Evolutionary conservation across 306 rosid genomes (phyloP).

Genomic region (Geum urbanum): DNA sequence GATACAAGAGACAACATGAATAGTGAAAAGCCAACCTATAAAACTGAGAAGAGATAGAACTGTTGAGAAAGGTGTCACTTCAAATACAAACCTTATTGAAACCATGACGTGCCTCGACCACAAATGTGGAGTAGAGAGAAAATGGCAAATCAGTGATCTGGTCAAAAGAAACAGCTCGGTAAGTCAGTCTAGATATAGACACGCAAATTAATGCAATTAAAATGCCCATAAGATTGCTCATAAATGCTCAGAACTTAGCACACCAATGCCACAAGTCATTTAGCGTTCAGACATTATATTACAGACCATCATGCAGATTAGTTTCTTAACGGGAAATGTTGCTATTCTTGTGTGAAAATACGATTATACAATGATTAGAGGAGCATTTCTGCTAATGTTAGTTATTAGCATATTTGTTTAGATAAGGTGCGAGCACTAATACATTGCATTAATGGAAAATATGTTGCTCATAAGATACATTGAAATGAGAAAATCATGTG

Average conservation of each 20-base stretch:
- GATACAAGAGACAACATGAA: neutral
- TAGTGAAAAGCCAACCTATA: neutral
- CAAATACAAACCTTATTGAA: conserved; percentile 68
- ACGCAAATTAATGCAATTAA: conserved; percentile 8
- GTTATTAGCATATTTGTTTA: neutral
- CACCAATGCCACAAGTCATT: conserved; percentile 6
- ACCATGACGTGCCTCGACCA: conserved; percentile 93
- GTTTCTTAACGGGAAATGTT: neutral
- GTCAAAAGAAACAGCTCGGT: conserved; percentile 26
- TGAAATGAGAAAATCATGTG: conserved; percentile 19
- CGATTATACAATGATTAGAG: neutral
- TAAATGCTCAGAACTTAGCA: conserved; percentile 4
- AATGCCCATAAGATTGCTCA: conserved; percentile 1
- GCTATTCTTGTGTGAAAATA: neutral
- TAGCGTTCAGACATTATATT: neutral
- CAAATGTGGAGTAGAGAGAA: conserved; percentile 91
- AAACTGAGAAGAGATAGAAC: conserved; percentile 14
- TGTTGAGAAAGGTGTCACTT: neutral
- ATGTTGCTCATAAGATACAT: no score
- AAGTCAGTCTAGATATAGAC: neutral
- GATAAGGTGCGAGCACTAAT: no score
- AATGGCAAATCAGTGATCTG: conserved; percentile 94
- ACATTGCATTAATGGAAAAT: no score
- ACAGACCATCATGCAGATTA: neutral
- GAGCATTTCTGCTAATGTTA: neutral